Percentiles rank a stretch among this genome's conserved stretches.
Conservation (phyloP, 345 rosid species). For the Anastatica hierochuntica region DNA sequence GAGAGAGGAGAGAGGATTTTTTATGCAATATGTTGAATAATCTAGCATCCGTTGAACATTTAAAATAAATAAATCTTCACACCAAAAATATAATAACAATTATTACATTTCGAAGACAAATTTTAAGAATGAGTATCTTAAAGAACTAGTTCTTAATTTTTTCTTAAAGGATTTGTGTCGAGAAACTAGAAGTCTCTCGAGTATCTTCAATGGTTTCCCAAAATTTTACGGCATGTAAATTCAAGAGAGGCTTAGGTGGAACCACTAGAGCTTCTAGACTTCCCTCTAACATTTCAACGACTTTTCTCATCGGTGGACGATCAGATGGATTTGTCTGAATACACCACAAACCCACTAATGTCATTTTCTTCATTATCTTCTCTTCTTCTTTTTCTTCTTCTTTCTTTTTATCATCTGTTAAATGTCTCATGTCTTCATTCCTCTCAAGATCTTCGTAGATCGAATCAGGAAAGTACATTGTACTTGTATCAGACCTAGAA, state of each 20-base stretch:
- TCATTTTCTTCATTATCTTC: constrained; percentile 17
- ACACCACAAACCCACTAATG: constrained; percentile 32
- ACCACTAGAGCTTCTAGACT: neutral
- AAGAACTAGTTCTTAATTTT: too few species aligned
- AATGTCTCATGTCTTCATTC: neutral
- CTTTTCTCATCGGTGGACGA: constrained; percentile 31
- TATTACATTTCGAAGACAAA: too few species aligned
- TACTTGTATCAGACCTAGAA: neutral
- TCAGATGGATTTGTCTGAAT: constrained; percentile 32
- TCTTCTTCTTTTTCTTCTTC: constrained; percentile 14
- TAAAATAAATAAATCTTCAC: too few species aligned
- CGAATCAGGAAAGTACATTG: constrained; percentile 19
- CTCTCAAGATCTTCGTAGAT: neutral
- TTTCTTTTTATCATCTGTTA: neutral
- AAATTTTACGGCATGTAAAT: neutral
- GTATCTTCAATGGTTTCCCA: neutral
- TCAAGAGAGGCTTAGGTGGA: constrained; percentile 6
- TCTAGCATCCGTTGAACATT: too few species aligned
- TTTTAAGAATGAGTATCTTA: too few species aligned
- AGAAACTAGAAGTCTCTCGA: neutral
- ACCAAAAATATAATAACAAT: too few species aligned
- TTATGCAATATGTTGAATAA: too few species aligned
- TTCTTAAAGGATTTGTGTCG: too few species aligned
- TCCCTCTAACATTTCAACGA: constrained; percentile 25
- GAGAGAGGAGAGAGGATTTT: too few species aligned